Evolutionary conservation across 2,329 filamentous ascomycete species (phyloP).

Genomic region (Hymenoscyphus occultus): DNA sequence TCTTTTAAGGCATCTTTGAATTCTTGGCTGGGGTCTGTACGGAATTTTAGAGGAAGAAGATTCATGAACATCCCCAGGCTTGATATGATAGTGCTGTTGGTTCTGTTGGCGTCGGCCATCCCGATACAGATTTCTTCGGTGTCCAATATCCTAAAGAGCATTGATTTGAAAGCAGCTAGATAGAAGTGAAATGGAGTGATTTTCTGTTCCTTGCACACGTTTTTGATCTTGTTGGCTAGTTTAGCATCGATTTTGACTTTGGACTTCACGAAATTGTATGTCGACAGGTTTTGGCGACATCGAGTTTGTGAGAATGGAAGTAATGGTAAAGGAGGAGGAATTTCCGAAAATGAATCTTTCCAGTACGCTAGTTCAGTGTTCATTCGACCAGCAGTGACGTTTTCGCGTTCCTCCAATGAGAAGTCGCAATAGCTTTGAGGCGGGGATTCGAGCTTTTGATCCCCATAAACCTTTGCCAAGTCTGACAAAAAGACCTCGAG

Average conservation of each 20-base stretch:
- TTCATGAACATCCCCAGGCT: slow-evolving; percentile 41
- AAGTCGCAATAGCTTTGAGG: slow-evolving; percentile 40
- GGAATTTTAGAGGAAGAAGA: slow-evolving; percentile 22
- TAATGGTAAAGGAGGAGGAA: slow-evolving; percentile 36
- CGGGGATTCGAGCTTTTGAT: slow-evolving; percentile 13
- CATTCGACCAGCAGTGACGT: slow-evolving; percentile 33
- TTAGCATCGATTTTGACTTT: neutral
- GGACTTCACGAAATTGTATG: slow-evolving; percentile 6
- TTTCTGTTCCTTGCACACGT: slow-evolving; percentile 23
- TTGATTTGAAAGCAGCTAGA: slow-evolving; percentile 39
- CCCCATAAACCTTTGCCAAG: slow-evolving; percentile 43
- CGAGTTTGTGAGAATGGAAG: slow-evolving; percentile 6
- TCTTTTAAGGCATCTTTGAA: slow-evolving; percentile 27
- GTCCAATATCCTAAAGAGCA: slow-evolving; percentile 21
- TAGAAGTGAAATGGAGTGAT: slow-evolving; percentile 47
- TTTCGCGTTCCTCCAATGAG: slow-evolving; percentile 34
- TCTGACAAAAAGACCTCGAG: slow-evolving; percentile 44
- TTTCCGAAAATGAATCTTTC: slow-evolving; percentile 30
- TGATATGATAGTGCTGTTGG: slow-evolving; percentile 33
- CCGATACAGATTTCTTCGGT: slow-evolving; percentile 40
- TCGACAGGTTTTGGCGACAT: neutral
- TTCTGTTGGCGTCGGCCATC: slow-evolving; percentile 45
- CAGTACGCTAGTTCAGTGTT: slow-evolving; percentile 38
- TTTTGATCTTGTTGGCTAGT: slow-evolving; percentile 8
- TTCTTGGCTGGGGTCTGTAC: slow-evolving; percentile 11